Conservation (phyloP, 306 rosid genomes). For the Quercus berberidifolia region DNA sequence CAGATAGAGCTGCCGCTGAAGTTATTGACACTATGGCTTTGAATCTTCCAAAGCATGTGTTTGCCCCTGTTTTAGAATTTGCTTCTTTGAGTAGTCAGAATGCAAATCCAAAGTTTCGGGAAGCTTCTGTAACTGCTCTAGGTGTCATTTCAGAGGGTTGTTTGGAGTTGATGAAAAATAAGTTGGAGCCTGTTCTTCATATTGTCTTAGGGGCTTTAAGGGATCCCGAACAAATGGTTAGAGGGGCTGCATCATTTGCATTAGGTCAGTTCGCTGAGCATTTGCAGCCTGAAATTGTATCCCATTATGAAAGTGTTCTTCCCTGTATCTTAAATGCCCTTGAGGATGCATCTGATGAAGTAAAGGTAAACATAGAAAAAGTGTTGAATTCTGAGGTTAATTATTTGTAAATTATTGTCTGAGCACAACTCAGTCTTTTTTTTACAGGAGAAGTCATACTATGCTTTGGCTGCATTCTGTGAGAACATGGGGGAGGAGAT, state of each 20-base stretch:
- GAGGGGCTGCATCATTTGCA: conserved; percentile 99
- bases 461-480: conserved; percentile 98
- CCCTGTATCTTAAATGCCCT: conserved; percentile 94
- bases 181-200: conserved; percentile 85
- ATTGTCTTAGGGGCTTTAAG: conserved; percentile 88
- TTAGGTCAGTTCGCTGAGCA: conserved; percentile 97
- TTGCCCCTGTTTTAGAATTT: conserved; percentile 79
- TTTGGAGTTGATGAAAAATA: conserved; percentile 75
- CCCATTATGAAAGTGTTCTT: conserved; percentile 93
- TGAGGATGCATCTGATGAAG: conserved; percentile 93
- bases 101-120: conserved; percentile 90
- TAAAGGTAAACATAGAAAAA: conserved; percentile 61
- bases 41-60: conserved; percentile 82
- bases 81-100: conserved; percentile 79
- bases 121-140: conserved; percentile 93
- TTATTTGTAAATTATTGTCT: conserved; percentile 15
- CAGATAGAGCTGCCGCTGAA: conserved; percentile 98
- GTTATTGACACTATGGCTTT: conserved; percentile 97
- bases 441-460: conserved; percentile 92
- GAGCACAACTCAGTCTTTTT: conserved; percentile 15
- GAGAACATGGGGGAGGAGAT: conserved; percentile 99
- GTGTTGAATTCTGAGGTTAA: conserved; percentile 17
- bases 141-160: conserved; percentile 99
- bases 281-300: conserved; percentile 89
- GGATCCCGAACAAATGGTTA: conserved; percentile 96